Percentiles rank a stretch among this genome's conserved stretches.
These are phyloP conservation scores for Eimeria nieschulzi DNA, from an alignment of 169 alveolate species.

Conservation along the genomic window DNA sequence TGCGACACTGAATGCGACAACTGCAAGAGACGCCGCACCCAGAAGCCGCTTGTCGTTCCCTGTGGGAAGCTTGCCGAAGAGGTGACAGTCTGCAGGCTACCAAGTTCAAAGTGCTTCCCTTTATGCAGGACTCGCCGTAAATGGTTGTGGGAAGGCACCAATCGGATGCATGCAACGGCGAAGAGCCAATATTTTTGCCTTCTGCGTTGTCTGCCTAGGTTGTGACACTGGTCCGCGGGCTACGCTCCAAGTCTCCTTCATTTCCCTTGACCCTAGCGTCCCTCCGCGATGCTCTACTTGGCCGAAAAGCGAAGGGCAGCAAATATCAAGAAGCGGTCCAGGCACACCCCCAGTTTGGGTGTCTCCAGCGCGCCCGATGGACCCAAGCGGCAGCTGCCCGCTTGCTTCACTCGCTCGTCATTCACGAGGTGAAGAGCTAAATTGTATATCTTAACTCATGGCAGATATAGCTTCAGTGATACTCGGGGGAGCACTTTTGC, in stretches of 20 bases:
- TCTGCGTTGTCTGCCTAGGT: conserved; percentile 9
- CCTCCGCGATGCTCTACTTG: conserved; percentile 56
- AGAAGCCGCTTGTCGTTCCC: background rate
- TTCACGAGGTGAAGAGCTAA: conserved; percentile 48
- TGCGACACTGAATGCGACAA: conserved; percentile 64
- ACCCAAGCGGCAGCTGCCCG: background rate
- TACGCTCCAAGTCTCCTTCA: background rate
- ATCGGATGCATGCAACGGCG: background rate
- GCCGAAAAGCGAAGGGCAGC: conserved; percentile 31
- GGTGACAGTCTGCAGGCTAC: background rate
- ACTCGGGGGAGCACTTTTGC: too few relatives aligned
- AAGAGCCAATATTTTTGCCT: background rate
- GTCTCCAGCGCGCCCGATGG: conserved; percentile 31
- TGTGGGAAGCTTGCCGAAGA: background rate
- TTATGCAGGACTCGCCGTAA: background rate
- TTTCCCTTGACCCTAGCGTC: conserved; percentile 48
- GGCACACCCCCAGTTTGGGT: conserved; percentile 40
- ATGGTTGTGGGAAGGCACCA: background rate
- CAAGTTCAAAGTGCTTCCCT: too few relatives aligned
- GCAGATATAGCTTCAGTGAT: too few relatives aligned
- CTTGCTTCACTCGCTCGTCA: conserved; percentile 50
- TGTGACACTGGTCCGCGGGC: conserved; percentile 16
- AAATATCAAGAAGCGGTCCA: background rate
- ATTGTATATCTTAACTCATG: too few relatives aligned
- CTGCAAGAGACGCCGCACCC: conserved; percentile 8